Conservation (phyloP, 2,329 filamentous ascomycete species). For the Phaeomoniella chlamydospora region DNA sequence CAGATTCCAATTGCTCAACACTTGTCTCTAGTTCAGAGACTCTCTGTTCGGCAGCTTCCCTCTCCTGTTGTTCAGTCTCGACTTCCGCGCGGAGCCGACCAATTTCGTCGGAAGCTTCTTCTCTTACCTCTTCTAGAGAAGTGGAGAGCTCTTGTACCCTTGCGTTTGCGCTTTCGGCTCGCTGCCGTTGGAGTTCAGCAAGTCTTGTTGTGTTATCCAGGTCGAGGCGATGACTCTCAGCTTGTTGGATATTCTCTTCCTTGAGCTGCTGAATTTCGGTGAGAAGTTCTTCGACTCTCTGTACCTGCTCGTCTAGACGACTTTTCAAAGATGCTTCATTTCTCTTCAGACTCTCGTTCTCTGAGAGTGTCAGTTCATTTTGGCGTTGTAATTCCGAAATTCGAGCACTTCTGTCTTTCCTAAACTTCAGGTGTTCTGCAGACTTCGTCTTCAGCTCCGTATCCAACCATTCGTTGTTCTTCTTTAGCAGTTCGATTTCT, state of each 20-base stretch:
- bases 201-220: conserved; percentile 68
- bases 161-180: conserved; percentile 43
- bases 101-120: conserved; percentile 47
- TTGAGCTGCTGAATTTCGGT: conserved; percentile 72
- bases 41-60: conserved; percentile 45
- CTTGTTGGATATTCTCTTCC: conserved; percentile 65
- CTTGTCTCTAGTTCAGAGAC: conserved; percentile 51
- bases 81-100: conserved; percentile 37
- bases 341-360: conserved; percentile 61
- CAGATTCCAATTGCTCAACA: conserved; percentile 45
- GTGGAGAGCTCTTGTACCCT: conserved; percentile 43
- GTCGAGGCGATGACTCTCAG: conserved; percentile 77
- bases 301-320: conserved; percentile 68
- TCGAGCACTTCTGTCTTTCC: conserved; percentile 86
- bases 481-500: conserved; percentile 75
- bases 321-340: conserved; percentile 68
- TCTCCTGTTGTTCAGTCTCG: conserved; percentile 44
- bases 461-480: conserved; percentile 88
- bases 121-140: conserved; percentile 42
- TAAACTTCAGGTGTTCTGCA: conserved; percentile 72
- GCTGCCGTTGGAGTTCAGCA: conserved; percentile 53
- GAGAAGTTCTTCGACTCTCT: conserved; percentile 75
- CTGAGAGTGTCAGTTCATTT: conserved; percentile 70
- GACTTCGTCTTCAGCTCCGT: conserved; percentile 81
- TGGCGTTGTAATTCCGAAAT: conserved; percentile 79